Evolutionary conservation across 345 rosid genomes (phyloP).

Genomic region (Salix viminalis): DNA sequence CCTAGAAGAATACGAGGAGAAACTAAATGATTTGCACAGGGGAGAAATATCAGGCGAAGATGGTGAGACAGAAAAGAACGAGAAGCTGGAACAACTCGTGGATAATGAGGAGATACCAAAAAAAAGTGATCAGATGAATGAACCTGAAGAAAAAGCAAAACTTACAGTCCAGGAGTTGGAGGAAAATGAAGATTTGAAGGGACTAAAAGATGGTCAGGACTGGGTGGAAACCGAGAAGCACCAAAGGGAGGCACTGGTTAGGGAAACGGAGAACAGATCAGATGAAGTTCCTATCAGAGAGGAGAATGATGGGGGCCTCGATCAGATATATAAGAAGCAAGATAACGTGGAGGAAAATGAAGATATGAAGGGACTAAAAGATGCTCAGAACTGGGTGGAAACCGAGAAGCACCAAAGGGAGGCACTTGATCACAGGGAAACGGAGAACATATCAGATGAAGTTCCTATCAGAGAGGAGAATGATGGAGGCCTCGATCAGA

Average conservation of each 20-base stretch:
- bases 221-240: slow-evolving; percentile 14
- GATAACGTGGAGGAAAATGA: slow-evolving; percentile 17
- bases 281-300: slow-evolving; percentile 19
- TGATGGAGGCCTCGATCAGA: slow-evolving; percentile 18
- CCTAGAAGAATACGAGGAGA: slow-evolving; percentile 22
- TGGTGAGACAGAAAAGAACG: slow-evolving; percentile 9
- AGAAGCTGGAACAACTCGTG: slow-evolving; percentile 8
- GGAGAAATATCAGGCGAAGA: slow-evolving; percentile 16
- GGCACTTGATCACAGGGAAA: slow-evolving; percentile 22
- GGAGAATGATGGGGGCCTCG: slow-evolving; percentile 16
- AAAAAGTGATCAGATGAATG: slow-evolving; percentile 10
- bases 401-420: slow-evolving; percentile 16
- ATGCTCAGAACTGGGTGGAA: slow-evolving; percentile 9
- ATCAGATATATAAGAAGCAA: slow-evolving; percentile 17
- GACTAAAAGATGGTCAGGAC: slow-evolving; percentile 8
- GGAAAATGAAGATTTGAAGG: slow-evolving; percentile 13
- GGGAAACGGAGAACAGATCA: slow-evolving; percentile 18
- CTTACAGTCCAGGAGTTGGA: slow-evolving; percentile 26
- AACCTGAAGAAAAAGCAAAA: background rate
- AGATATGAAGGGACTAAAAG: slow-evolving; percentile 11
- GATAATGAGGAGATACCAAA: slow-evolving; percentile 12
- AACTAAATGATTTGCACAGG: slow-evolving; percentile 8
- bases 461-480: slow-evolving; percentile 19
- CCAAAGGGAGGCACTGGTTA: slow-evolving; percentile 15
- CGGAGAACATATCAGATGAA: slow-evolving; percentile 15